These are phyloP conservation scores for Suaeda aralocaspica DNA, from an alignment of 148 eudicot genomes.

Conservation along the genomic window DNA sequence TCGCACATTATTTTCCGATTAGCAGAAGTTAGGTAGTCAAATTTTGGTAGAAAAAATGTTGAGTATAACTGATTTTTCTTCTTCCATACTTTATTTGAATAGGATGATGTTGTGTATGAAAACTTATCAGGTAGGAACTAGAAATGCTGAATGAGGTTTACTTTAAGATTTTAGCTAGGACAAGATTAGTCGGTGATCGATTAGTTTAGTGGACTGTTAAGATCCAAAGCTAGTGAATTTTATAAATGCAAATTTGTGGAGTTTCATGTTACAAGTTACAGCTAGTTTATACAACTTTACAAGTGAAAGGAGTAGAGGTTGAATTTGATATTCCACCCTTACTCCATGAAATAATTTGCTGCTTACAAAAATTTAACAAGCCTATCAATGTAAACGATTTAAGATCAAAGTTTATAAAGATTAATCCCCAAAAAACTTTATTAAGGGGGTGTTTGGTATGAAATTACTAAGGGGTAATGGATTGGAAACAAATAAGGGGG, in stretches of 20 bases:
- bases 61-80: not conserved
- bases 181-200: not conserved
- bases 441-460: no score
- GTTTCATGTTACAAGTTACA: constrained; percentile 2
- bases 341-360: no score
- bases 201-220: not conserved
- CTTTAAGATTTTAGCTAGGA: not conserved
- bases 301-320: no score
- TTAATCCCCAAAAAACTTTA: no score
- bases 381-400: no score
- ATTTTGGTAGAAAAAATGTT: constrained; percentile 16
- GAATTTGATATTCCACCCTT: no score
- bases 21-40: constrained; percentile 35
- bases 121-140: not conserved
- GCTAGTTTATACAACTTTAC: constrained; percentile 29
- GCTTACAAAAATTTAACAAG: no score
- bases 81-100: not conserved
- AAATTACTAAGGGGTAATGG: no score
- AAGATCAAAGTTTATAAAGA: no score
- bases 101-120: constrained; percentile 13
- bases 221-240: not conserved
- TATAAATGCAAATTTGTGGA: not conserved
- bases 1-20: constrained; percentile 51
- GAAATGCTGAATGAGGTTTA: not conserved
- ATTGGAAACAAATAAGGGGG: no score